Percentiles rank a stretch among this genome's conserved stretches.
phyloP scores from a whole-genome alignment of 1,139 yeast genomes.

The Diutina neorugosa region DNA sequence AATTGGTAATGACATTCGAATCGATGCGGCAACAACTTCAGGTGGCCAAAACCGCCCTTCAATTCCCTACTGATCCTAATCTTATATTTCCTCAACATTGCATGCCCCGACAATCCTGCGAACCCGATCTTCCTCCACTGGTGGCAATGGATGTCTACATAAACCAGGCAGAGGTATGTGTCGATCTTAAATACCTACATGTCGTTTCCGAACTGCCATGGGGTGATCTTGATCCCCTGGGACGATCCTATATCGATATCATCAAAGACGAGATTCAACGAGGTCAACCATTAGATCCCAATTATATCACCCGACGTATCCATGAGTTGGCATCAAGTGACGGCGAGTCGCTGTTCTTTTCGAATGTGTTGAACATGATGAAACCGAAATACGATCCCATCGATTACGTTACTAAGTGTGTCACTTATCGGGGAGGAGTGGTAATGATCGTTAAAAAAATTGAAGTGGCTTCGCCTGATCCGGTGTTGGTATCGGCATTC shows the following conservation, averaged over 20 bases:
- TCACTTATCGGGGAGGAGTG: constrained; percentile 28
- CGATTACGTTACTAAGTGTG: constrained; percentile 33
- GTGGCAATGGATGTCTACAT: constrained; percentile 29
- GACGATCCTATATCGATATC: constrained; percentile 28
- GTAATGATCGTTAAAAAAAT: constrained; percentile 32
- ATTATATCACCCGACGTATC: constrained; percentile 7
- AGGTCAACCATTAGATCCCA: background rate
- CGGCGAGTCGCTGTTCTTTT: background rate
- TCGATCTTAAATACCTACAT: constrained; percentile 29
- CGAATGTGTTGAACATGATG: constrained; percentile 9
- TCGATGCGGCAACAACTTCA: constrained; percentile 18
- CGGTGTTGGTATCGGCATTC: constrained; percentile 30
- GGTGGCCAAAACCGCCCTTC: constrained; percentile 24
- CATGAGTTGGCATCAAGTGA: constrained; percentile 7
- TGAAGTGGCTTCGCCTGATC: constrained; percentile 34
- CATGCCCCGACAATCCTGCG: constrained; percentile 15
- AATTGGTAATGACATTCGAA: constrained; percentile 16
- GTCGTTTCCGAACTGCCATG: constrained; percentile 30
- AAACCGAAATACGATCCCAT: constrained; percentile 23
- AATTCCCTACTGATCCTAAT: constrained; percentile 30
- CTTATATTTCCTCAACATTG: constrained; percentile 30
- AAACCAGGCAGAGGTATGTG: constrained; percentile 33
- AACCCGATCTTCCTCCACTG: constrained; percentile 21
- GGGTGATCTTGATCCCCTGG: constrained; percentile 25
- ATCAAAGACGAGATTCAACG: constrained; percentile 25